Evolutionary conservation across 2,329 filamentous ascomycete genomes (phyloP), one percentile per base, ranked within the genome.

Genomic region (Orbilia blumenaviensis): DNA sequence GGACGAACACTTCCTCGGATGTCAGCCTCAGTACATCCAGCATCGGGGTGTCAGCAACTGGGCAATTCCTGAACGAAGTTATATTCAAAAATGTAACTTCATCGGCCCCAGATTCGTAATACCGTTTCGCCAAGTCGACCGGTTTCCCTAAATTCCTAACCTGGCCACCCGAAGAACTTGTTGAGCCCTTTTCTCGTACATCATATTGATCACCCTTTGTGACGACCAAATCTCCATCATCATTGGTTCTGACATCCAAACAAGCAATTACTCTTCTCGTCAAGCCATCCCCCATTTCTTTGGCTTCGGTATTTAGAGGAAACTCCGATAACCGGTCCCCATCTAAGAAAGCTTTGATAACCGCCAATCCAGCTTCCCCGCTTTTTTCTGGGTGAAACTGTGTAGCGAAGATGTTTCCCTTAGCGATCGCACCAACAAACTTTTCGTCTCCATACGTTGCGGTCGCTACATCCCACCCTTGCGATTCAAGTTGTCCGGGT

Each of bases 141-240:
- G 95, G 95, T 84, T 99, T 99, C 78, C 95, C 95, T 2, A 99
- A 87, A 83, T 99, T 99, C 78, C 95, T 90, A 36, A 99, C 94
- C 21, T 79, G 77, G 0, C 79, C 75, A 83, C 18, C 87, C 85
- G 56, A 84, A 84, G 25, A 81, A 54, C 71, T 50, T 12, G 61
- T 80, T 85, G 66, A 86, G 21, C 86, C 85, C 84, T 97, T 97
- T 81, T 98, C 95, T 32, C 95, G 92, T 5, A 99, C 95, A 81
- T 99, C 95, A 84, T 99, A 99, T 83, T 98, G 94, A 84, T 99
- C 95, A 69, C 95, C 95, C 84, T 99, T 99, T 12, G 95, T 99
- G 38, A 99, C 95, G 0, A 99, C 95, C 8, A 99, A 86, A 83
- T 99, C 95, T 34, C 95, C 95, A 76, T 91, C 87, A 82, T 99